A percentile compares a stretch with the other conserved stretches of the same genome.
Conservation (phyloP, 306 rosid genomes). For the Prosopis cineraria region DNA sequence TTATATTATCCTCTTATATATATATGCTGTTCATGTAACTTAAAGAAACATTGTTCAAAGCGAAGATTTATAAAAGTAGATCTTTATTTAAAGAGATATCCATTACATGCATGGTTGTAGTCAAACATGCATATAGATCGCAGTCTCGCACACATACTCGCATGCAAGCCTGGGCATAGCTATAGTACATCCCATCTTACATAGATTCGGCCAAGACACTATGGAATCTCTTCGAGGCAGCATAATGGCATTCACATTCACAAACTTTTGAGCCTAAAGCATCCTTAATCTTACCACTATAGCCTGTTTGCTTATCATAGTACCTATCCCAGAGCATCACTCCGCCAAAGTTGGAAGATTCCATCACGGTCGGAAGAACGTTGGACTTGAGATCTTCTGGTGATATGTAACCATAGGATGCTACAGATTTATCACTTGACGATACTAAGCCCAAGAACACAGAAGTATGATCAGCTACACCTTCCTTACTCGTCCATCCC, state of each 20-base stretch:
- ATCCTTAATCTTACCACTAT: neutral
- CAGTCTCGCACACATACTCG: neutral
- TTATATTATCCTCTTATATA: no score
- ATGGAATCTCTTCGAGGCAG: neutral
- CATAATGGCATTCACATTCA: constrained; percentile 12
- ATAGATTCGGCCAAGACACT: neutral
- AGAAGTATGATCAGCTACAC: neutral
- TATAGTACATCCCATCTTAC: no score
- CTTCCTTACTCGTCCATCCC: constrained; percentile 37
- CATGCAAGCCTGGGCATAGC: no score
- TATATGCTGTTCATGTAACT: no score
- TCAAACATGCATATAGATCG: neutral
- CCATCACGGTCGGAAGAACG: neutral
- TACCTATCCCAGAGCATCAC: constrained; percentile 10
- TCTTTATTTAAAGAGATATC: neutral
- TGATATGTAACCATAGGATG: neutral
- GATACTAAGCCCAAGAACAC: constrained; percentile 14
- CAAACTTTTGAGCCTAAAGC: neutral
- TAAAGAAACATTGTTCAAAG: no score
- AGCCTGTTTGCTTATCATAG: neutral
- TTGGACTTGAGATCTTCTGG: neutral
- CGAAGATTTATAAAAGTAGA: neutral
- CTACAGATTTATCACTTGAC: no score
- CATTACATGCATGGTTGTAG: neutral
- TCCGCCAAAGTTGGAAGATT: constrained; percentile 23